Evolutionary conservation across 352 stramenopile species (phyloP).

Genomic region (Phytophthora cactorum): DNA sequence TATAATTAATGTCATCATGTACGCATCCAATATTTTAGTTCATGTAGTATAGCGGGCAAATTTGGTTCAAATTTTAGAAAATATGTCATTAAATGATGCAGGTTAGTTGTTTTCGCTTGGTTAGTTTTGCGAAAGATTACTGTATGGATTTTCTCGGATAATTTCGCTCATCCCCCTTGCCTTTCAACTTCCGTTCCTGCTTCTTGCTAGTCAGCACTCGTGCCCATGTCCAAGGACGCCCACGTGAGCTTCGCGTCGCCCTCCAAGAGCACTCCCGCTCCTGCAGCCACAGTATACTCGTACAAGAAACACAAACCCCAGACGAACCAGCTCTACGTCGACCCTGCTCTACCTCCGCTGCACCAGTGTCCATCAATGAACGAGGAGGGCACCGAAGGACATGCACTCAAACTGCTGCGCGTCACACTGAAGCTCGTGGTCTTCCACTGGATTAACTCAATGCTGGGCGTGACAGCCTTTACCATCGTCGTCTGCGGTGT

Average conservation of each 20-base stretch:
- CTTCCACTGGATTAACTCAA: constrained; percentile 67
- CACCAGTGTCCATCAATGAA: constrained; percentile 11
- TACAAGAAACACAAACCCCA: constrained; percentile 13
- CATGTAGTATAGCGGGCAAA: no score
- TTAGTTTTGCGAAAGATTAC: not conserved
- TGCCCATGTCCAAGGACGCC: constrained; percentile 25
- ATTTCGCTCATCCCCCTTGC: constrained; percentile 10
- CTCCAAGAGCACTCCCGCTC: constrained; percentile 14
- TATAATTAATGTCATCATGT: not conserved
- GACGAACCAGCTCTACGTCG: constrained; percentile 20
- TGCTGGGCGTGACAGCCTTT: constrained; percentile 54
- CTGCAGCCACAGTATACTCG: not conserved
- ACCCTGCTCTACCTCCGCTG: constrained; percentile 12
- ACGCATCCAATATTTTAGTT: not conserved
- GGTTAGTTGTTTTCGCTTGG: not conserved
- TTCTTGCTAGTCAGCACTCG: not conserved
- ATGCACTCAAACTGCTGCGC: constrained; percentile 35
- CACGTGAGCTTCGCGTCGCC: constrained; percentile 43
- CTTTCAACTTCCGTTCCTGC: constrained; percentile 17
- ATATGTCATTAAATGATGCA: not conserved
- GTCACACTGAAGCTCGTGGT: constrained; percentile 57
- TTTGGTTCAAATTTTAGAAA: no score
- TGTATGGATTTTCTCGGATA: not conserved
- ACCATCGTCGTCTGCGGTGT: constrained; percentile 46
- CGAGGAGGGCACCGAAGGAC: constrained; percentile 30